A percentile compares a stretch with the other conserved stretches of the same genome.
Conservation (phyloP, 768 basidiomycete genomes). For the Leccinum ochraceum region DNA sequence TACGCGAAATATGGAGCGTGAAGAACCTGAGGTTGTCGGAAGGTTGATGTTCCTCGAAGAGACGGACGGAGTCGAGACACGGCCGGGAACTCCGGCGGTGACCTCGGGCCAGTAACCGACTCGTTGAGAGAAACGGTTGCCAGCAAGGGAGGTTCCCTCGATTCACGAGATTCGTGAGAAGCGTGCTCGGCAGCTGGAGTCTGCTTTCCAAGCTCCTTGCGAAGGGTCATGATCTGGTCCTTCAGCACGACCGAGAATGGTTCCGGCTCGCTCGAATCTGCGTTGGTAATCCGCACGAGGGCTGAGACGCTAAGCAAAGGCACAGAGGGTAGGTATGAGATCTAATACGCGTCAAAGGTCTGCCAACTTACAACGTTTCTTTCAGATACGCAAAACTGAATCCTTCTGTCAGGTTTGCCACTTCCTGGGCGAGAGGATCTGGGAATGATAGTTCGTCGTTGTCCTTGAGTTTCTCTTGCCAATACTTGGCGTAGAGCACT, state of each 20-base stretch:
- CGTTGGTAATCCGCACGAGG: conserved; percentile 62
- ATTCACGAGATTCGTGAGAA: conserved; percentile 1
- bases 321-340: background rate
- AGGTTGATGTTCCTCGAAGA: background rate
- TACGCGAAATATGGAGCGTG: conserved; percentile 28
- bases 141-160: background rate
- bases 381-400: conserved; percentile 91
- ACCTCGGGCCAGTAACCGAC: background rate
- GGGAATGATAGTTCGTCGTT: conserved; percentile 70
- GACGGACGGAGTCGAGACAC: background rate
- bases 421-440: conserved; percentile 57
- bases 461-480: conserved; percentile 71
- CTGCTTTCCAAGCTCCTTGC: conserved; percentile 63
- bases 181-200: background rate
- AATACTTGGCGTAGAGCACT: conserved; percentile 68
- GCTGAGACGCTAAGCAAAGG: conserved; percentile 58
- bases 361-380: conserved; percentile 73
- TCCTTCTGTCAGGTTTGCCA: conserved; percentile 58
- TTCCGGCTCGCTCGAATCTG: conserved; percentile 48
- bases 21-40: conserved; percentile 9
- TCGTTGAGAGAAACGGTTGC: background rate
- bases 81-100: background rate
- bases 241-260: conserved; percentile 54
- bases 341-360: background rate
- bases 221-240: conserved; percentile 59